These are phyloP conservation scores for Rhamnella rubrinervis DNA, from an alignment of 331 rosid species.

Conservation along the genomic window DNA sequence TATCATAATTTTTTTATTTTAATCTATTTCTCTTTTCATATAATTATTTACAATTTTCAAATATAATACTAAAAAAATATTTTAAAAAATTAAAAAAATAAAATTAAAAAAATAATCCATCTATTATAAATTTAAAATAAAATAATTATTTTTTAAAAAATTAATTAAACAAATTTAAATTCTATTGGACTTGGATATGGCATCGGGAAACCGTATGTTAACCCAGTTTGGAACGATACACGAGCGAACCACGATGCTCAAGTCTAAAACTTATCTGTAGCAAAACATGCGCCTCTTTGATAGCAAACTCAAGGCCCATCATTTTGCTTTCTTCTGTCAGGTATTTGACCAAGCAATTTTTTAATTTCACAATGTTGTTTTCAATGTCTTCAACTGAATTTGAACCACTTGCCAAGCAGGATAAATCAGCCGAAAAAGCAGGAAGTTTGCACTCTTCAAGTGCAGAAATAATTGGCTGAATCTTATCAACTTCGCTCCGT, in stretches of 20 bases:
- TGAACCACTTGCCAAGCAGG: constrained; percentile 62
- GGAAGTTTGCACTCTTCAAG: constrained; percentile 67
- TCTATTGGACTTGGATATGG: too few relatives aligned
- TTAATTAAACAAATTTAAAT: too few relatives aligned
- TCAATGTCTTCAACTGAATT: constrained; percentile 48
- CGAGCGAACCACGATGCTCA: constrained; percentile 39
- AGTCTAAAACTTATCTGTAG: constrained; percentile 65
- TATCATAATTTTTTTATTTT: too few relatives aligned
- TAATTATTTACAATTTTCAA: too few relatives aligned
- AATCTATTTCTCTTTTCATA: too few relatives aligned
- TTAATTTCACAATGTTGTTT: constrained; percentile 50
- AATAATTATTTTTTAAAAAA: too few relatives aligned
- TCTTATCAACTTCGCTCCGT: constrained; percentile 68
- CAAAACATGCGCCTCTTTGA: constrained; percentile 55
- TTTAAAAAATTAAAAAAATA: too few relatives aligned
- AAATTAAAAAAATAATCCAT: too few relatives aligned
- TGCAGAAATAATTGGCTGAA: constrained; percentile 48
- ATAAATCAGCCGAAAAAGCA: constrained; percentile 43
- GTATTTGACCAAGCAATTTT: constrained; percentile 61
- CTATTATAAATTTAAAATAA: too few relatives aligned
- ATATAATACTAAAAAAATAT: too few relatives aligned
- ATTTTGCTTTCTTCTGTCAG: constrained; percentile 48
- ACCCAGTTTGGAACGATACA: constrained; percentile 70
- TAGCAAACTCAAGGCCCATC: constrained; percentile 67
- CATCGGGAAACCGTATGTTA: too few relatives aligned